Evolutionary conservation across 441 rosid species (phyloP).

Genomic region (Isatis lusitanica): DNA sequence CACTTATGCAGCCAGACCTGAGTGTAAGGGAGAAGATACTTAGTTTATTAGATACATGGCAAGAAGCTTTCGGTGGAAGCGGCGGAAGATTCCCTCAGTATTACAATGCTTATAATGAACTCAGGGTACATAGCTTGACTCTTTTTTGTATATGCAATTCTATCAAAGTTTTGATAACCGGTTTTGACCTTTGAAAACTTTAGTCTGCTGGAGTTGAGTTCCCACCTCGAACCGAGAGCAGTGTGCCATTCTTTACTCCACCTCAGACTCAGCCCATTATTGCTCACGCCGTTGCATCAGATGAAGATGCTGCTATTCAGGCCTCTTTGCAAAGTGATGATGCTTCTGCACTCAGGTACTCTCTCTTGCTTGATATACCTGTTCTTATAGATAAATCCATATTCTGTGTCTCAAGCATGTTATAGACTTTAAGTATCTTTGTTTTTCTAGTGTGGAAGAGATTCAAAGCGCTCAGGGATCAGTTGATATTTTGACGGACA

Average conservation of each 20-base stretch:
- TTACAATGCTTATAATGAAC: conserved; percentile 81
- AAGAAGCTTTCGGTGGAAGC: conserved; percentile 92
- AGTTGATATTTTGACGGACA: conserved; percentile 80
- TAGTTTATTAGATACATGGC: conserved; percentile 91
- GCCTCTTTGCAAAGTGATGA: conserved; percentile 86
- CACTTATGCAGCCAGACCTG: conserved; percentile 77
- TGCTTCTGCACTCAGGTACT: conserved; percentile 80
- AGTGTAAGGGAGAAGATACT: conserved; percentile 92
- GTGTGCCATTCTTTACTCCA: conserved; percentile 89
- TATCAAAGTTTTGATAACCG: neutral
- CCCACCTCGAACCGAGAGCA: conserved; percentile 85
- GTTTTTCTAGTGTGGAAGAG: conserved; percentile 63
- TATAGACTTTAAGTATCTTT: conserved; percentile 7
- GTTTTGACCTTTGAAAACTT: conserved; percentile 19
- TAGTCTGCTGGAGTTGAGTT: conserved; percentile 91
- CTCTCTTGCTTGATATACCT: neutral
- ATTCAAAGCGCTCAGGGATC: conserved; percentile 74
- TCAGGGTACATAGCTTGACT: conserved; percentile 61
- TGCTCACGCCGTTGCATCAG: conserved; percentile 49
- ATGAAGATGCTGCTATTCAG: conserved; percentile 90
- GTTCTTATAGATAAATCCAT: neutral
- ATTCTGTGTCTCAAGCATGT: conserved; percentile 1
- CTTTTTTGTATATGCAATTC: neutral
- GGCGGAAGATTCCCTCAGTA: conserved; percentile 87
- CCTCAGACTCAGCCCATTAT: conserved; percentile 84